Conservation (phyloP, 2,329 filamentous ascomycete genomes). For the Aspergillus brunneoviolaceus region DNA sequence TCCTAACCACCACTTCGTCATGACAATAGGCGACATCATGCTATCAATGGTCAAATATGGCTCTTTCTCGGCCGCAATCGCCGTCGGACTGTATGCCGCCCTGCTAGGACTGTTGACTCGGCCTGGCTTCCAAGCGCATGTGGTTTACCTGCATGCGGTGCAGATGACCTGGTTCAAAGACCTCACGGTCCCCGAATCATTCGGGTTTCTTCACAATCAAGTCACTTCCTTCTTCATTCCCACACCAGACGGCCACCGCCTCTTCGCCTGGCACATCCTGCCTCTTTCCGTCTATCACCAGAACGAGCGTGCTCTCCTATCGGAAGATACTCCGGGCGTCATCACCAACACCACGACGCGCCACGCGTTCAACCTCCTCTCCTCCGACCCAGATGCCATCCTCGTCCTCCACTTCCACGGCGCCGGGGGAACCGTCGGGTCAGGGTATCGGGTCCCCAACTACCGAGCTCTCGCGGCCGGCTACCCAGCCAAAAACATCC, state of each 20-base stretch:
- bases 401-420: slow-evolving; percentile 55
- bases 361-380: slow-evolving; percentile 46
- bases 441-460: slow-evolving; percentile 54
- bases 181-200: slow-evolving; percentile 50
- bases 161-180: slow-evolving; percentile 57
- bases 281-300: slow-evolving; percentile 48
- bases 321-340: slow-evolving; percentile 38
- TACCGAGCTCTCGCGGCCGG: slow-evolving; percentile 50
- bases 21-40: too few species aligned
- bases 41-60: slow-evolving; percentile 3
- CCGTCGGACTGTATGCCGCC: slow-evolving; percentile 41
- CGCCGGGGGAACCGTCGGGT: slow-evolving; percentile 57
- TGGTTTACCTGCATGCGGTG: slow-evolving; percentile 57
- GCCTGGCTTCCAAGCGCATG: slow-evolving; percentile 53
- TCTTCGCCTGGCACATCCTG: slow-evolving; percentile 54
- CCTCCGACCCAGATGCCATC: slow-evolving; percentile 46
- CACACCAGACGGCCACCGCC: slow-evolving; percentile 41
- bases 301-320: slow-evolving; percentile 42
- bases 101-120: slow-evolving; percentile 49
- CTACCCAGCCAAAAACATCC: slow-evolving; percentile 50
- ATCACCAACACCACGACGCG: slow-evolving; percentile 37
- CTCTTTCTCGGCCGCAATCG: slow-evolving; percentile 8
- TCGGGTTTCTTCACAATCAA: slow-evolving; percentile 51
- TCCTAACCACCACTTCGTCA: too few species aligned
- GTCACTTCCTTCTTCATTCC: slow-evolving; percentile 50